These are phyloP conservation scores for Rhynchospora pubera DNA, from an alignment of 176 grass and related monocot genomes.

Conservation along the genomic window DNA sequence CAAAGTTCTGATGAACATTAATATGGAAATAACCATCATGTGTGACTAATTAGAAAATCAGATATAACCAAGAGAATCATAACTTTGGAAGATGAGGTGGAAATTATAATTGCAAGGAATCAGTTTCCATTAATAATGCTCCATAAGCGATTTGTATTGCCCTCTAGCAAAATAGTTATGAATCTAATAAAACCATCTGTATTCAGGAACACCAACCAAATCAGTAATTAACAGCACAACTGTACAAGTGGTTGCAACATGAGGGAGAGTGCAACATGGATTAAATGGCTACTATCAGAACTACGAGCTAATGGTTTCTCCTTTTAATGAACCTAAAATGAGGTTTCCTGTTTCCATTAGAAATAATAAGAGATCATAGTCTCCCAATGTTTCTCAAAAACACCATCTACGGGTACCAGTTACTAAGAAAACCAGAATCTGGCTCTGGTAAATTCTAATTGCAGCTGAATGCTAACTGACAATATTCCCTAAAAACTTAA, in stretches of 20 bases:
- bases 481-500: not conserved
- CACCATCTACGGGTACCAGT: not conserved
- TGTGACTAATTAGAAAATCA: not conserved
- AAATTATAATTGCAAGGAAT: not conserved
- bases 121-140: not conserved
- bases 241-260: not conserved
- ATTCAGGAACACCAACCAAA: not conserved
- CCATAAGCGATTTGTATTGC: not conserved
- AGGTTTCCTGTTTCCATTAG: too few relatives aligned
- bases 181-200: not conserved
- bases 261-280: not conserved
- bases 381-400: not conserved
- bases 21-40: not conserved
- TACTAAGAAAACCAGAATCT: not conserved
- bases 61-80: not conserved
- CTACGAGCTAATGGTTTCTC: not conserved
- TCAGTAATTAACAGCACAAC: not conserved
- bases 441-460: not conserved
- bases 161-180: not conserved
- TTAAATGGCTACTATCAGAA: not conserved
- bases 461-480: slow-evolving; percentile 12
- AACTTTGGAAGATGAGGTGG: not conserved
- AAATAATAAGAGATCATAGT: not conserved
- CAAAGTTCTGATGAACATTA: not conserved
- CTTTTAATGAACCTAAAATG: too few relatives aligned